Percentiles rank a stretch among this genome's conserved stretches.
Conservation (phyloP, 768 basidiomycete species). For the Xanthoconium stramineum region DNA sequence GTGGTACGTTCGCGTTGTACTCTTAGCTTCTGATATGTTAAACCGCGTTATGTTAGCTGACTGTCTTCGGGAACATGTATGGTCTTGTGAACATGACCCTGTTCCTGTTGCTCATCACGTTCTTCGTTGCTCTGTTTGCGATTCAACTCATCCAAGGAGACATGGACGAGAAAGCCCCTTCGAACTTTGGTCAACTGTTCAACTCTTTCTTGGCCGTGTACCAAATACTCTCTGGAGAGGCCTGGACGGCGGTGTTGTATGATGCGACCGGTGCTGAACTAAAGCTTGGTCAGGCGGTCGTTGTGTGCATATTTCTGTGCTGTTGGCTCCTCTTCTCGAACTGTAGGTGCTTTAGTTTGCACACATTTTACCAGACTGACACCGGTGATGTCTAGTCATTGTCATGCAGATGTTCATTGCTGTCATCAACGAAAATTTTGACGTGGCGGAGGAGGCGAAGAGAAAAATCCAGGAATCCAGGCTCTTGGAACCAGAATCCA, state of each 20-base stretch:
- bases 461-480: constrained; percentile 62
- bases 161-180: constrained; percentile 44
- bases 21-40: constrained; percentile 1
- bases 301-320: constrained; percentile 69
- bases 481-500: constrained; percentile 46
- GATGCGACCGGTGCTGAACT: constrained; percentile 57
- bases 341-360: constrained; percentile 48
- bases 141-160: constrained; percentile 88
- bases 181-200: constrained; percentile 81
- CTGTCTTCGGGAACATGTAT: constrained; percentile 88
- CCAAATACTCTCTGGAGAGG: constrained; percentile 89
- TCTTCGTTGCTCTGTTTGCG: constrained; percentile 77
- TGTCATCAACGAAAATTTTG: constrained; percentile 94
- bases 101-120: constrained; percentile 89
- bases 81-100: constrained; percentile 89
- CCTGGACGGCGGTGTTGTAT: constrained; percentile 83
- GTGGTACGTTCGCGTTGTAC: neutral
- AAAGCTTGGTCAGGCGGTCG: constrained; percentile 59
- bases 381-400: constrained; percentile 55
- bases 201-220: constrained; percentile 86
- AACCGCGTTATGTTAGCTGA: constrained; percentile 46
- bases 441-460: constrained; percentile 88
- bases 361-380: neutral
- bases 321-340: constrained; percentile 91
- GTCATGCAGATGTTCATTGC: constrained; percentile 95